A percentile compares a stretch with the other conserved stretches of the same genome.
Evolutionary conservation across 257 asterid species (phyloP).

Genomic region (Solanum pimpinellifolium): DNA sequence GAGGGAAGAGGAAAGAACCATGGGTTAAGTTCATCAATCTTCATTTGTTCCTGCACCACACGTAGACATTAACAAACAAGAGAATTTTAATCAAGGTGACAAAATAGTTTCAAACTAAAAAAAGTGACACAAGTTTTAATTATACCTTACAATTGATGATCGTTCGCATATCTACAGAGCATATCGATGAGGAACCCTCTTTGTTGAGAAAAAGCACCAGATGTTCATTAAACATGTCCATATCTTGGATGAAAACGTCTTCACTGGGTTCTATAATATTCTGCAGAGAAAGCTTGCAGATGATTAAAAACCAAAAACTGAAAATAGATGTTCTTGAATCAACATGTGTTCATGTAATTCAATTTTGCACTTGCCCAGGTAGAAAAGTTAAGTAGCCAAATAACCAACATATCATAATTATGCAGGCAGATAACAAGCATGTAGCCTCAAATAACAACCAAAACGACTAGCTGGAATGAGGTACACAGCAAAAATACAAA

Average conservation of each 20-base stretch:
- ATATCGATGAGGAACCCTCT: conserved; percentile 54
- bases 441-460: background rate
- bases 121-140: background rate
- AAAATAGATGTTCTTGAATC: background rate
- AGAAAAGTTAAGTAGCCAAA: background rate
- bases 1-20: conserved; percentile 90
- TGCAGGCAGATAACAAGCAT: background rate
- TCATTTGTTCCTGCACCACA: conserved; percentile 37
- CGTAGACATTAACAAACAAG: background rate
- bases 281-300: conserved; percentile 14
- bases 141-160: conserved; percentile 39
- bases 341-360: background rate
- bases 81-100: background rate
- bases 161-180: conserved; percentile 55
- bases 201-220: conserved; percentile 69
- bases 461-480: background rate
- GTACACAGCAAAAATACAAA: background rate
- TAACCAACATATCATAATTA: background rate
- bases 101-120: too few species aligned
- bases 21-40: conserved; percentile 58
- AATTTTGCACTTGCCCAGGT: background rate
- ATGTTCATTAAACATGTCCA: conserved; percentile 78
- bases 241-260: conserved; percentile 52
- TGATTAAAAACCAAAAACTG: background rate
- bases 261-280: conserved; percentile 49